Conservation (phyloP, 345 rosid species). For the Carallia brachiata region DNA sequence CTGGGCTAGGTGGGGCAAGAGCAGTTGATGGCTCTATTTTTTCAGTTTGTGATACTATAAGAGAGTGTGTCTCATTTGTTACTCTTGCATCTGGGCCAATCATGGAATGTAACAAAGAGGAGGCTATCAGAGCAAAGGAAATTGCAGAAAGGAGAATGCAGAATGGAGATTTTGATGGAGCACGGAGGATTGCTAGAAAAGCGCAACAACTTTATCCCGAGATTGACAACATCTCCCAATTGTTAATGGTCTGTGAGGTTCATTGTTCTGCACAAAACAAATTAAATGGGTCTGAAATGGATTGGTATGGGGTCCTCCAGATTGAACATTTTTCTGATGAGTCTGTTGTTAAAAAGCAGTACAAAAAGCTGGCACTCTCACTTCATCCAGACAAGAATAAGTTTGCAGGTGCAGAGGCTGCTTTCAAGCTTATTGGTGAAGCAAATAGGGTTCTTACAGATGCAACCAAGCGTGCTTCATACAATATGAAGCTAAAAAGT, state of each 20-base stretch:
- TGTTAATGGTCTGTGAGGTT: slow-evolving; percentile 78
- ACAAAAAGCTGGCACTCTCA: slow-evolving; percentile 70
- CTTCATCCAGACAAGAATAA: slow-evolving; percentile 97
- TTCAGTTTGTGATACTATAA: background rate
- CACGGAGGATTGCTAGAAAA: slow-evolving; percentile 51
- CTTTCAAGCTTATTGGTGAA: slow-evolving; percentile 87
- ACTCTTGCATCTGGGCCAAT: background rate
- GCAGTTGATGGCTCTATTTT: background rate
- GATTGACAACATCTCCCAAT: slow-evolving; percentile 59
- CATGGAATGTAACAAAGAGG: slow-evolving; percentile 93
- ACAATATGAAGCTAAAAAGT: slow-evolving; percentile 51
- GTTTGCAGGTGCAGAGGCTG: slow-evolving; percentile 84
- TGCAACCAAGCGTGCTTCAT: slow-evolving; percentile 43
- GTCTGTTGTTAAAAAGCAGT: slow-evolving; percentile 69
- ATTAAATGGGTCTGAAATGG: slow-evolving; percentile 50
- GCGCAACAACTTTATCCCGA: slow-evolving; percentile 64
- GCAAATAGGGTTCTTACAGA: slow-evolving; percentile 66
- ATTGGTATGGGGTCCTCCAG: slow-evolving; percentile 91
- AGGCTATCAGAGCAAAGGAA: slow-evolving; percentile 65
- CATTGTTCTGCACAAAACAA: slow-evolving; percentile 58
- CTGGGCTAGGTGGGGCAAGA: background rate
- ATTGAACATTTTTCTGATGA: slow-evolving; percentile 52
- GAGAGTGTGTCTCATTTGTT: background rate
- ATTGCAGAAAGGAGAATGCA: slow-evolving; percentile 64
- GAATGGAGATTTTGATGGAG: slow-evolving; percentile 53